Evolutionary conservation across 2,329 filamentous ascomycete genomes (phyloP).

Genomic region (Pseudocercospora pini-densiflorae): DNA sequence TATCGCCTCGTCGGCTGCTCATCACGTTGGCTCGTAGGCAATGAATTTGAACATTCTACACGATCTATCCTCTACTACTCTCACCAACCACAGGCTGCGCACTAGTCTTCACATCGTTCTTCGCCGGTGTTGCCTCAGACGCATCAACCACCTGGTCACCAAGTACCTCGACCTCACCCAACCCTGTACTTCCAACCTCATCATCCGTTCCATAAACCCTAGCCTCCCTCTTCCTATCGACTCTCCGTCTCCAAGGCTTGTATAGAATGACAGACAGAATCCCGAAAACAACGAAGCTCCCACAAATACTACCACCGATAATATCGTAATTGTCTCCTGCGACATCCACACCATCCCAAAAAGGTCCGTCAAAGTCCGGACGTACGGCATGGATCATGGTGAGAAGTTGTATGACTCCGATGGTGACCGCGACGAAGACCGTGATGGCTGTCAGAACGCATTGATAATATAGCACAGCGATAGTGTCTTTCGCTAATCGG

Average conservation of each 20-base stretch:
- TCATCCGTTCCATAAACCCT: conserved; percentile 8
- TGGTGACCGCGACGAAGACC: conserved; percentile 80
- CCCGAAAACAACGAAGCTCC: conserved; percentile 79
- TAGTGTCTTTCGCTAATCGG: conserved; percentile 74
- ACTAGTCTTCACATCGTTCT: conserved; percentile 16
- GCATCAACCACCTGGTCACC: conserved; percentile 21
- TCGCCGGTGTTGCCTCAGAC: conserved; percentile 1
- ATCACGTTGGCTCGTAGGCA: not conserved
- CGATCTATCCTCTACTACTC: conserved; percentile 3
- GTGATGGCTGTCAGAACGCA: conserved; percentile 84
- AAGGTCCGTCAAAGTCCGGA: conserved; percentile 72
- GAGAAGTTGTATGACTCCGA: conserved; percentile 83
- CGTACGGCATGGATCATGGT: conserved; percentile 74
- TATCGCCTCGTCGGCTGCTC: not conserved
- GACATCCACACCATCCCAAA: conserved; percentile 85
- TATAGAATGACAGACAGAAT: conserved; percentile 75
- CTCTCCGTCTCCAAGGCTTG: conserved; percentile 72
- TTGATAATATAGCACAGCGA: conserved; percentile 95
- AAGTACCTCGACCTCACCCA: conserved; percentile 20
- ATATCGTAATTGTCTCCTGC: conserved; percentile 83
- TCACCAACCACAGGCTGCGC: conserved; percentile 22
- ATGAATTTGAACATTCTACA: not conserved
- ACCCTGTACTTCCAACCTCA: conserved; percentile 7
- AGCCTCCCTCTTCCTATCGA: conserved; percentile 46
- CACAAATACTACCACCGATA: conserved; percentile 85